Percentiles rank a stretch among this genome's conserved stretches.
These are phyloP conservation scores for Rhodamnia rubescens DNA, from an alignment of 345 rosid genomes.

Conservation along the genomic window DNA sequence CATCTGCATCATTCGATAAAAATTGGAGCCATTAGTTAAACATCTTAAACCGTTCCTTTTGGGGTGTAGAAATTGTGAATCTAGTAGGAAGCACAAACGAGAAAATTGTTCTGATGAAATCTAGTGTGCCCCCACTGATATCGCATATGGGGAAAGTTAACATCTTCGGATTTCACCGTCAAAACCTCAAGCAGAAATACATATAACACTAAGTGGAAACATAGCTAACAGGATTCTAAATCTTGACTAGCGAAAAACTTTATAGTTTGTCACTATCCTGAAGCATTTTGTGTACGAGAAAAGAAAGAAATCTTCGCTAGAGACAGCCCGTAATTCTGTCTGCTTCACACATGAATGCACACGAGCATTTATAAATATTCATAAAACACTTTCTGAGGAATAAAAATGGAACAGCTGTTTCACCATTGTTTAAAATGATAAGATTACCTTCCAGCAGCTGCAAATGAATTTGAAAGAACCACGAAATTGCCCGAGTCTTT, in stretches of 20 bases:
- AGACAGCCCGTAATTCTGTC: background rate
- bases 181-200: background rate
- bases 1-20: conserved; percentile 32
- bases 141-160: background rate
- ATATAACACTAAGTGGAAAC: background rate
- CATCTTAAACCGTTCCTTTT: background rate
- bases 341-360: background rate
- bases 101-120: background rate
- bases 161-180: background rate
- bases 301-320: background rate
- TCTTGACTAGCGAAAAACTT: background rate
- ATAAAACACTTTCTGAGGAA: background rate
- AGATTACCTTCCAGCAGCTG: conserved; percentile 61
- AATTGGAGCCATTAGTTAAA: background rate
- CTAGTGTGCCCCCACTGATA: background rate
- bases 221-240: background rate
- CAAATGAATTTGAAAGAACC: conserved; percentile 69
- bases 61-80: background rate
- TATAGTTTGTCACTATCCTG: background rate
- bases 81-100: background rate
- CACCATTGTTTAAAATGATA: background rate
- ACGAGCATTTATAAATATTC: background rate
- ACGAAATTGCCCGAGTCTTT: conserved; percentile 77
- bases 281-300: background rate
- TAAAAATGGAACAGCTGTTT: background rate